Conservation (phyloP, 2,329 filamentous ascomycete species). For the Alternaria alternata region DNA sequence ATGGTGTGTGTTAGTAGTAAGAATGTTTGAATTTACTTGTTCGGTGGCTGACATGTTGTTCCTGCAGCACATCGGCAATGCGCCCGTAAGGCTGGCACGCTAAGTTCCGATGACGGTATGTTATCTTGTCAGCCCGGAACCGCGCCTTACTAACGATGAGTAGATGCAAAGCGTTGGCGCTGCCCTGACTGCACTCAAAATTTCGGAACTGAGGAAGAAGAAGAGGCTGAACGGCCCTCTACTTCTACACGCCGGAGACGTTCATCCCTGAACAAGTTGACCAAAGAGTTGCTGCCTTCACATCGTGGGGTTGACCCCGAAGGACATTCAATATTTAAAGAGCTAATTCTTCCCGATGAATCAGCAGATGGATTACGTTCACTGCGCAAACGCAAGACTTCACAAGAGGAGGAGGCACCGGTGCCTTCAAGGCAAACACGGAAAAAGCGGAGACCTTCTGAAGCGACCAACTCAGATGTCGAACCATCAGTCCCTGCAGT, state of each 20-base stretch:
- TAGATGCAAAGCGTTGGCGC: conserved; percentile 68
- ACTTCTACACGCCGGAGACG: conserved; percentile 59
- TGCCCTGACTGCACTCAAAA: conserved; percentile 67
- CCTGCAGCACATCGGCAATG: conserved; percentile 87
- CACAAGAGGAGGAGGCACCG: conserved; percentile 70
- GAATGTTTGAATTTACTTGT: conserved; percentile 37
- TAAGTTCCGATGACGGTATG: conserved; percentile 71
- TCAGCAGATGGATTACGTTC: conserved; percentile 78
- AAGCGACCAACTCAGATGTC: conserved; percentile 43
- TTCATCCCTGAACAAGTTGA: conserved; percentile 70
- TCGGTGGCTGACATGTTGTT: conserved; percentile 55
- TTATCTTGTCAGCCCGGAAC: conserved; percentile 26
- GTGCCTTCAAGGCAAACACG: conserved; percentile 48
- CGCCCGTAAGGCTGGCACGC: conserved; percentile 73
- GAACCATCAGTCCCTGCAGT: conserved; percentile 39
- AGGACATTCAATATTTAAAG: conserved; percentile 76
- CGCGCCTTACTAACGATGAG: conserved; percentile 28
- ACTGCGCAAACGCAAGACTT: conserved; percentile 84
- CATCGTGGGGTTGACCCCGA: conserved; percentile 70
- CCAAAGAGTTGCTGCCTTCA: conserved; percentile 75
- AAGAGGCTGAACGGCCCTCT: conserved; percentile 52
- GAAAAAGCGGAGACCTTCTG: conserved; percentile 54
- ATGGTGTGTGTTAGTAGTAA: conserved; percentile 67
- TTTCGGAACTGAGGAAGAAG: conserved; percentile 41
- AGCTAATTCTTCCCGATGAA: conserved; percentile 74